Evolutionary conservation across 371 early-diverging fungal genomes (phyloP), one percentile per base, ranked within the genome.

Genomic region (Funneliformis caledonium): DNA sequence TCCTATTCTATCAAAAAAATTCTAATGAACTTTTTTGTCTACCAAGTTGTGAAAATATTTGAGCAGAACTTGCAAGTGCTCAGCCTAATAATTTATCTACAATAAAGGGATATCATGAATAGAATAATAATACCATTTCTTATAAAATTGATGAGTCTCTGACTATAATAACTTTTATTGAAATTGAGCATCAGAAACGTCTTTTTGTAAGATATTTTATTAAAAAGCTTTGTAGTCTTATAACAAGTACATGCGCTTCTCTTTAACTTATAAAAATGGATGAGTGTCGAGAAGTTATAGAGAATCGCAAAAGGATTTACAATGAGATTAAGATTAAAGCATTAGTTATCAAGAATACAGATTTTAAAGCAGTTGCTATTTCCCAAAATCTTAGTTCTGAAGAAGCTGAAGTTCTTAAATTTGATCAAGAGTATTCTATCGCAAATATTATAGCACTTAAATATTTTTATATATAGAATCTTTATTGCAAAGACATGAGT

Each of bases 281-380:
- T 52, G 52, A 72, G 31, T 56, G 50, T 26, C 10, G 10, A 72
- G 73, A 16, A 72, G 50, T 72, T 72, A 72, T 72, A 72, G 73
- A 52, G 73, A 72, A 52, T 72, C 73, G 11, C 31, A 72, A 72
- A 72, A 72, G 42, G 31, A 33, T 72, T 43, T 59, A 22, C 14
- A 72, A 56, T 72, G 73, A 72, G 56, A 19, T 72, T 52, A 72
- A 26, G 59, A 59, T 42, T 72, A 56, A 72, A 72, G 59, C 45
- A 69, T 69, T 42, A 69, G 69, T 69, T 69, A 69, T 69, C 47
- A 69, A 10, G 42, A 2, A 72, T 72, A 72, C 73, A 72, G 73
- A 72, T 72, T 72, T 72, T 72, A 56, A 72, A 33, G 42, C 73
- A 72, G 73, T 72, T 16, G 73, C 73, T 26, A 72, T 59, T 72